Percentiles rank a stretch among this genome's conserved stretches.
Evolutionary conservation across 495 filamentous ascomycete genomes (phyloP).

Genomic region (Penicillium steckii): DNA sequence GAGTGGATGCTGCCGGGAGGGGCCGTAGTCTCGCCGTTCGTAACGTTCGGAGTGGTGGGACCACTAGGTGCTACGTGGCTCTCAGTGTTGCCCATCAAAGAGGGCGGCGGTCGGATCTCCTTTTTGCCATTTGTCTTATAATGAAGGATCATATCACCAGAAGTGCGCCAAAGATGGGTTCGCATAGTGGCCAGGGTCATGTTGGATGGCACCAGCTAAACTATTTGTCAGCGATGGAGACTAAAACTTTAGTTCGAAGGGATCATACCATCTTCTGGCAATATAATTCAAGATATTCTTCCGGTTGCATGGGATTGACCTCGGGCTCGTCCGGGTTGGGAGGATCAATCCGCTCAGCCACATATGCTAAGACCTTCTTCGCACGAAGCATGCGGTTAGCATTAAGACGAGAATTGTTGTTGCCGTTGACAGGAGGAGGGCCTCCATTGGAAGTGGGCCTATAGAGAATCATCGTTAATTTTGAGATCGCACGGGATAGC

Average conservation of each 20-base stretch:
- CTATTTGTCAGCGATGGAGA: conserved; percentile 8
- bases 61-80: conserved; percentile 11
- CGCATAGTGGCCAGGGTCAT: conserved; percentile 93
- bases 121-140: conserved; percentile 90
- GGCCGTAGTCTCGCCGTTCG: conserved; percentile 13
- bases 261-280: conserved; percentile 78
- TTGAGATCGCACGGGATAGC: not conserved
- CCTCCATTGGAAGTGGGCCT: conserved; percentile 25
- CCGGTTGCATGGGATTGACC: conserved; percentile 66
- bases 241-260: conserved; percentile 1
- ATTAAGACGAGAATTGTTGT: conserved; percentile 81
- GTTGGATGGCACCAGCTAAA: conserved; percentile 59
- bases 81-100: conserved; percentile 17
- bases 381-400: conserved; percentile 95
- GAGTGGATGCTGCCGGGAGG: conserved; percentile 38
- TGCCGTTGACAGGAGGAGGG: conserved; percentile 16
- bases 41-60: conserved; percentile 6
- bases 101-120: conserved; percentile 31
- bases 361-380: conserved; percentile 91
- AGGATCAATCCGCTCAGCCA: conserved; percentile 86
- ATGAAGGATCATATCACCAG: conserved; percentile 82
- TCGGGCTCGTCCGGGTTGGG: conserved; percentile 49
- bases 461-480: conserved; percentile 11
- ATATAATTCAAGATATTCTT: conserved; percentile 91
- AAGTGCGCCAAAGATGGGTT: conserved; percentile 87